phyloP scores from a whole-genome alignment of 1,139 yeast genomes.

The Geotrichum siamense region DNA sequence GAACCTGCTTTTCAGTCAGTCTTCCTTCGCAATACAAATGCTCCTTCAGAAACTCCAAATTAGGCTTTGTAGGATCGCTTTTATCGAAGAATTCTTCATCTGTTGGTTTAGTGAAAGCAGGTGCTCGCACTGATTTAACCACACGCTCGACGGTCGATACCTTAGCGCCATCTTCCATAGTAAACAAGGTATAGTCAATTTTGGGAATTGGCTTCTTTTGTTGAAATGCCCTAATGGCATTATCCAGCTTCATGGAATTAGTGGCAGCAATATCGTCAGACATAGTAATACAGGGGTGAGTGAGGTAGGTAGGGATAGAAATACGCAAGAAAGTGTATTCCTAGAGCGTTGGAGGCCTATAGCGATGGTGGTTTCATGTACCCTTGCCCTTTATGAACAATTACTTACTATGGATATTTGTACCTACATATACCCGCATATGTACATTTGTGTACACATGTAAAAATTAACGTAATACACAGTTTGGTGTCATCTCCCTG shows the following conservation, averaged over 20 bases:
- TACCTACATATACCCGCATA: too few relatives aligned
- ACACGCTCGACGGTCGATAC: conserved; percentile 66
- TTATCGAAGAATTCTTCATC: conserved; percentile 69
- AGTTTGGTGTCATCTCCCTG: too few relatives aligned
- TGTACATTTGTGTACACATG: too few relatives aligned
- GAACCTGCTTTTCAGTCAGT: conserved; percentile 62
- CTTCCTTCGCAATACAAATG: conserved; percentile 83
- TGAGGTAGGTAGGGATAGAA: too few relatives aligned
- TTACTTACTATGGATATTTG: too few relatives aligned
- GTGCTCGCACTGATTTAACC: conserved; percentile 56
- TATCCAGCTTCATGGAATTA: conserved; percentile 37
- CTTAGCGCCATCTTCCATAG: conserved; percentile 61
- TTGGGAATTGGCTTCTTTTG: conserved; percentile 39
- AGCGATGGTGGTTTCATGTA: too few relatives aligned
- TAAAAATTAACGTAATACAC: too few relatives aligned
- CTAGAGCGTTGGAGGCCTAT: too few relatives aligned
- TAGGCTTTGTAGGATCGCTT: conserved; percentile 44
- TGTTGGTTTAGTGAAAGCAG: conserved; percentile 58
- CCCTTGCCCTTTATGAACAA: too few relatives aligned
- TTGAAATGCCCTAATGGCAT: conserved; percentile 69
- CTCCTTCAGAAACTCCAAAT: conserved; percentile 59
- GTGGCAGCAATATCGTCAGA: conserved; percentile 15
- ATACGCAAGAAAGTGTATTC: too few relatives aligned
- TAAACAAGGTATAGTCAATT: conserved; percentile 49
- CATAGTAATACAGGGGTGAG: too few relatives aligned